Base-by-base conservation (phyloP, 1,284 basidiomycete species). In the Butyriboletus appendiculatus region DNA sequence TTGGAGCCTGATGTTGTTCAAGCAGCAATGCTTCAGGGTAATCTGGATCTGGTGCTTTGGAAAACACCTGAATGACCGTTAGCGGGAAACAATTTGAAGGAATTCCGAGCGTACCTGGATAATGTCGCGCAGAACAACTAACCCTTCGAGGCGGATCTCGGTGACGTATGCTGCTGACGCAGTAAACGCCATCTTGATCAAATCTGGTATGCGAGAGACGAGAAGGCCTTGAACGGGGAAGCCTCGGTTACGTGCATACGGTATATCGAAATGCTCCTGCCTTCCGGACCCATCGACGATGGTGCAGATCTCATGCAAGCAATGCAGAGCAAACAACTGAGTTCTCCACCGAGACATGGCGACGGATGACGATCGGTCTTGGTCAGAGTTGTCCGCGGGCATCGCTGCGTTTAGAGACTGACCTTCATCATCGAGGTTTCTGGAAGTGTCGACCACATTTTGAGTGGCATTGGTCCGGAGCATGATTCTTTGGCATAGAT, bases 1-100 rank as follows among this genome's bases (percentile, higher is more conserved):
- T 97, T 0, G 97, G 96, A 0, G 97, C 97, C 74, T 99, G 96
- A 71, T 98, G 92, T 70, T 99, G 97, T 68, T 99, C 96, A n/a
- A 99, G 80, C 2, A 99, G 76, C 4, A 96, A 77, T 0, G 93
- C 85, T 58, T 94, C 92, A 42, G 93, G 89, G 65, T 95, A 98
- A 56, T 96, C 95, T 1, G 95, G 92, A 73, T 99, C 97, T 1
- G 92, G 92, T 4, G 93, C 85, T 24, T 79, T 74, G 4, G 92
- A 84, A 72, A 98, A 99, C 50, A 87, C 84, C 91, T 96, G 50
- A 7, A 47, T 38, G 52, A 20, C 35, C 26, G 40, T 72, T 30
- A 52, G 58, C 39, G 34, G 35, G 40, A 32, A 44, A 44, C 26
- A 37, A 22, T n/a, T 33, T 10, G 14, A 42, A 42, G 16, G 10